These are phyloP conservation scores for Vitis hybrid DNA, from an alignment of 177 flowering plant species.

Conservation along the genomic window DNA sequence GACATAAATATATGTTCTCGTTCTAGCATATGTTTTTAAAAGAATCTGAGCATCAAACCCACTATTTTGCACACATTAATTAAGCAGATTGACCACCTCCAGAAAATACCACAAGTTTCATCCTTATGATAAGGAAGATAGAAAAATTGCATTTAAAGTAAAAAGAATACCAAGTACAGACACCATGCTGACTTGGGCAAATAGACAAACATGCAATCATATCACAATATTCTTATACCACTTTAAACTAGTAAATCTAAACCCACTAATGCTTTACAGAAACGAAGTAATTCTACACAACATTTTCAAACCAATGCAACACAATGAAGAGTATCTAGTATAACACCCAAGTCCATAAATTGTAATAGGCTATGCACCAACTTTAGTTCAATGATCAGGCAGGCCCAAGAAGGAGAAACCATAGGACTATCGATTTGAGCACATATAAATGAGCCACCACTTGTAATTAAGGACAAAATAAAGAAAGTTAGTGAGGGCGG, in stretches of 20 bases:
- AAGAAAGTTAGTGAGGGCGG: background rate
- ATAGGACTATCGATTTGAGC: background rate
- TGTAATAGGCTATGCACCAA: background rate
- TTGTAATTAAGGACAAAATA: background rate
- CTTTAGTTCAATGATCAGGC: background rate
- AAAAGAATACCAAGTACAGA: background rate
- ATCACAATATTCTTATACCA: too few species aligned
- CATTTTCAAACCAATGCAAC: too few species aligned
- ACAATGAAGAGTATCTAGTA: too few species aligned
- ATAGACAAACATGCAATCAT: too few species aligned
- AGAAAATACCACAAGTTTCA: background rate
- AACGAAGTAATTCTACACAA: too few species aligned
- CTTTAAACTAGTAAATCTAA: too few species aligned
- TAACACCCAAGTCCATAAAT: background rate
- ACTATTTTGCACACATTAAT: background rate
- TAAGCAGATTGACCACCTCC: background rate
- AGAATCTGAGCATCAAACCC: background rate
- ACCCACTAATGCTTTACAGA: too few species aligned
- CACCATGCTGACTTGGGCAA: too few species aligned
- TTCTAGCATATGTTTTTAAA: background rate
- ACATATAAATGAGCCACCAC: slow-evolving; percentile 1
- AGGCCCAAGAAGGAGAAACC: background rate
- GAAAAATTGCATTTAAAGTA: background rate
- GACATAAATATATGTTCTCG: too few species aligned
- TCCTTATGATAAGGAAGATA: background rate